These are phyloP conservation scores for Pythium rhizo-oryzae DNA, from an alignment of 352 stramenopile genomes.

Conservation along the genomic window DNA sequence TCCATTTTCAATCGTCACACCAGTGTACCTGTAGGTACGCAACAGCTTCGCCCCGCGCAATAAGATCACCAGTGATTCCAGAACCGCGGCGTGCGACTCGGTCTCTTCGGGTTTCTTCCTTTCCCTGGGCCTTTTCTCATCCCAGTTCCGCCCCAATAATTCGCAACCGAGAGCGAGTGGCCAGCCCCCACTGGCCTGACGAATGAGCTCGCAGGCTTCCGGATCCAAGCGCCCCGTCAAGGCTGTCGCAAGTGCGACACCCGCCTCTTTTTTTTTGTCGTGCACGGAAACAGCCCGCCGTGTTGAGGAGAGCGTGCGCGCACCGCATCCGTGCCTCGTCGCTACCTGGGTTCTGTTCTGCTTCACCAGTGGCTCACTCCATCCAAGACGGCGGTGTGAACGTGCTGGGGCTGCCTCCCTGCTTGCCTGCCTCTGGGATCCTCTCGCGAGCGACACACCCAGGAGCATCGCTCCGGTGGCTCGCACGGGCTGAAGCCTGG, in stretches of 20 bases:
- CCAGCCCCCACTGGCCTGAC: not conserved
- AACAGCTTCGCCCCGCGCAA: not conserved
- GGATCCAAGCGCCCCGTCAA: not conserved
- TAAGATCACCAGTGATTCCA: slow-evolving; percentile 15
- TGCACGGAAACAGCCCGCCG: too few species aligned
- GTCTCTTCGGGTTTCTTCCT: too few species aligned
- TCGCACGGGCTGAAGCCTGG: not conserved
- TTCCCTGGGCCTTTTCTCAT: too few species aligned
- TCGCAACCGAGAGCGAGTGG: not conserved
- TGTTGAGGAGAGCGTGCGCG: not conserved
- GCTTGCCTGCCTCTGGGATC: not conserved
- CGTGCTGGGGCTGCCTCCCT: too few species aligned
- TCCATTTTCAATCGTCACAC: not conserved
- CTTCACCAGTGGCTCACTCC: not conserved
- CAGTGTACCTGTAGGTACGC: not conserved
- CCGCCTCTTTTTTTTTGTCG: not conserved
- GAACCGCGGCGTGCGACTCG: not conserved
- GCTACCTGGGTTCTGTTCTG: not conserved
- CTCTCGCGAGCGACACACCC: not conserved
- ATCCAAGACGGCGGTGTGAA: too few species aligned
- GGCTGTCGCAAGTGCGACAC: not conserved
- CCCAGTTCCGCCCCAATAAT: not conserved
- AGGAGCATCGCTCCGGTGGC: too few species aligned
- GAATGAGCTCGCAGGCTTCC: not conserved
- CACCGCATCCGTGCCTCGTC: not conserved